Evolutionary conservation across 139 green algal species (phyloP), one percentile per base, ranked within the genome.

Genomic region (Tetradesmus obliquus): DNA sequence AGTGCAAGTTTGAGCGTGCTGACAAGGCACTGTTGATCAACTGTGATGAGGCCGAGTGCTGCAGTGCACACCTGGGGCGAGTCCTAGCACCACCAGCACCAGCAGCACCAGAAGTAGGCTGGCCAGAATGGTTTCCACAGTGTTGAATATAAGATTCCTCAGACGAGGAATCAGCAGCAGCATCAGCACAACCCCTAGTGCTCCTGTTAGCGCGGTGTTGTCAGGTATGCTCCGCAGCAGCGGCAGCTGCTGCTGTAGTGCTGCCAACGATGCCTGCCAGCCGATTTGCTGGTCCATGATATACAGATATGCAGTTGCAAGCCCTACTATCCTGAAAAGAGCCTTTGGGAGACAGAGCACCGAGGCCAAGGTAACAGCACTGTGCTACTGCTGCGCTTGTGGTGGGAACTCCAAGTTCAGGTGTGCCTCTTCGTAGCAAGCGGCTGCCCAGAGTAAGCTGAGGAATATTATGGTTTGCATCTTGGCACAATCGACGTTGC

Each of bases 101-200:
- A 92, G 88, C 9, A 88, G 10, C 20, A 92, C 19, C 17, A 92
- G 88, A 32, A 92, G 45, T 7, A 92, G 19, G 32, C 88, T 91
- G 2, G 88, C 88, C 24, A 91, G 24, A 54, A 91, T 32, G 1
- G 88, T 91, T 15, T 91, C 88, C 19, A 86, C 17, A 3, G 55
- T 55, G 45, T 87, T 62, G 79, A 55, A 91, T 2, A 86, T 17
- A 5, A 79, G 24, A 5, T 79, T 55, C 51, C 76, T 58, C 3
- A 86, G 13, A 10, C 22, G 57, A 8, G 76, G 55, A 7, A 55
- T 57, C 80, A 92, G 76, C 62, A 92, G 60, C 19, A 92, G 7
- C 13, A 88, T 19, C 51, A 88, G 53, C 17, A 83, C 3, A n/a
- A 24, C 24, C 12, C 55, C 83, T 74, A 76, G 1, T 19, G 51